Percentiles rank a stretch among this genome's conserved stretches.
phyloP scores from a whole-genome alignment of 805 yeast species.

The Barnettozyma sucrosica region DNA sequence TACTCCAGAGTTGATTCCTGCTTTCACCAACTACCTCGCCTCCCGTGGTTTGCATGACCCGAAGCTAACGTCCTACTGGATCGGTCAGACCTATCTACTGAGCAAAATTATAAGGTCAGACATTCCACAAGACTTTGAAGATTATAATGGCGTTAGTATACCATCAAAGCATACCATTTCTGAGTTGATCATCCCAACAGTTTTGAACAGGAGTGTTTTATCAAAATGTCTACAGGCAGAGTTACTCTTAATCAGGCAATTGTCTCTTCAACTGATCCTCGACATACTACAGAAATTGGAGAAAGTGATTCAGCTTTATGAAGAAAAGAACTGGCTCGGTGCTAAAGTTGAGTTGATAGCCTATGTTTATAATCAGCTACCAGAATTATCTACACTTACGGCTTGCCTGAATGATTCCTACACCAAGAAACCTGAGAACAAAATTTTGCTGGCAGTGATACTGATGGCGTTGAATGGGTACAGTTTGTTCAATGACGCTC shows the following conservation, averaged over 20 bases:
- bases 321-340: conserved; percentile 37
- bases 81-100: conserved; percentile 61
- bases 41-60: conserved; percentile 77
- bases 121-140: conserved; percentile 38
- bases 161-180: conserved; percentile 36
- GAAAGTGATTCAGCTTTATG: conserved; percentile 32
- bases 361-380: conserved; percentile 34
- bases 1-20: conserved; percentile 68
- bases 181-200: conserved; percentile 60
- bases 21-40: conserved; percentile 54
- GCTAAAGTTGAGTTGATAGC: conserved; percentile 30
- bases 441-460: conserved; percentile 42
- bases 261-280: conserved; percentile 54
- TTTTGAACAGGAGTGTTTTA: conserved; percentile 52
- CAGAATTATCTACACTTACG: conserved; percentile 43
- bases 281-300: conserved; percentile 50
- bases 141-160: conserved; percentile 20
- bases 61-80: conserved; percentile 73
- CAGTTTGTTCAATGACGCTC: conserved; percentile 31
- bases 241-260: conserved; percentile 49
- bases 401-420: conserved; percentile 39
- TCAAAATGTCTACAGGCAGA: conserved; percentile 52
- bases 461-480: conserved; percentile 40
- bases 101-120: conserved; percentile 54
- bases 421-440: conserved; percentile 32